Percentiles rank a stretch among this genome's conserved stretches.
These are phyloP conservation scores for Colletotrichum sp. DNA, from an alignment of 2,329 filamentous ascomycete genomes.

Conservation along the genomic window DNA sequence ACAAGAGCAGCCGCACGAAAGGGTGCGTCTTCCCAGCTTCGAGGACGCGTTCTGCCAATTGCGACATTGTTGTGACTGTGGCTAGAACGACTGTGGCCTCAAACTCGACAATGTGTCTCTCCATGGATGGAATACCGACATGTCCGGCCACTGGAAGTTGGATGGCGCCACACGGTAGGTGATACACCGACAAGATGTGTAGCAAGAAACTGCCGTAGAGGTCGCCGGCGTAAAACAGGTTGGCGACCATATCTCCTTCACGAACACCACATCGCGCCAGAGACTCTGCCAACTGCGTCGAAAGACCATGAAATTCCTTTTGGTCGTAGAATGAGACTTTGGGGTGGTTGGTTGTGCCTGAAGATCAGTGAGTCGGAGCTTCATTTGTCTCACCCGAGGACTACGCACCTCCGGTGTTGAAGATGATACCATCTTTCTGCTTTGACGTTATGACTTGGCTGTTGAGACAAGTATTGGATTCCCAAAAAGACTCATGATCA, in stretches of 20 bases:
- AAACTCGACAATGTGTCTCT: slow-evolving; percentile 8
- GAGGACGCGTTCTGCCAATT: slow-evolving; percentile 2
- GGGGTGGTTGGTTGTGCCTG: slow-evolving; percentile 13
- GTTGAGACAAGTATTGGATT: slow-evolving; percentile 7
- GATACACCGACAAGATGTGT: slow-evolving; percentile 13
- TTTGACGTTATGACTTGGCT: slow-evolving; percentile 11
- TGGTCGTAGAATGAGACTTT: slow-evolving; percentile 13
- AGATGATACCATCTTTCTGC: slow-evolving; percentile 10
- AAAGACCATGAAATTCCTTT: slow-evolving; percentile 1
- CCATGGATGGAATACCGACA: slow-evolving; percentile 8
- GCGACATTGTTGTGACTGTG: slow-evolving; percentile 11
- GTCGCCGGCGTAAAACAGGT: slow-evolving; percentile 14
- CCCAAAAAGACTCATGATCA: slow-evolving; percentile 7
- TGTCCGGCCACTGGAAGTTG: slow-evolving; percentile 10
- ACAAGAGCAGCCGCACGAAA: slow-evolving; percentile 3
- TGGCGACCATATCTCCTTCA: slow-evolving; percentile 7
- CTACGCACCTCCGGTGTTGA: slow-evolving; percentile 7
- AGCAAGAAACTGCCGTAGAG: slow-evolving; percentile 15
- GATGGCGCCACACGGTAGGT: slow-evolving; percentile 1
- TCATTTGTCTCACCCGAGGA: no score
- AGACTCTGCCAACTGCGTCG: slow-evolving; percentile 3
- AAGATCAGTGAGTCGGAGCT: not conserved
- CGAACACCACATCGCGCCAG: not conserved
- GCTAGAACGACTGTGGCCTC: slow-evolving; percentile 2
- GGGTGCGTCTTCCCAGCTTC: not conserved